Percentiles rank a stretch among this genome's conserved stretches.
Evolutionary conservation across 2,329 filamentous ascomycete genomes (phyloP).

Genomic region (Aspergillus sp.): DNA sequence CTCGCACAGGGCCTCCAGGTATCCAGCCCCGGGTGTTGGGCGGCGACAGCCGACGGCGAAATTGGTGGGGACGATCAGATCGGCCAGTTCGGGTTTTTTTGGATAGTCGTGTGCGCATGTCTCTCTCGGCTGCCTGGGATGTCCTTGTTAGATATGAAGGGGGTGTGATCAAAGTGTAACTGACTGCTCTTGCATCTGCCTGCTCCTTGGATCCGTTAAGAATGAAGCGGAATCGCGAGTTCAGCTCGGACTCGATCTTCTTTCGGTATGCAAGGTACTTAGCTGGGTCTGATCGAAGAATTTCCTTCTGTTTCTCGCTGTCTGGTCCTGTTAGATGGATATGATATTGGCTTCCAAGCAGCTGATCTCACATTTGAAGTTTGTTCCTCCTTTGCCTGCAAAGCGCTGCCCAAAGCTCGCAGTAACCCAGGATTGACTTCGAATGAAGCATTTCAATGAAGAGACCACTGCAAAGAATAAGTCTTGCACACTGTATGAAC

Average conservation of each 20-base stretch:
- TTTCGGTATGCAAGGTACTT: conserved; percentile 27
- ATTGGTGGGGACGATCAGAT: conserved; percentile 35
- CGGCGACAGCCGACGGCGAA: conserved; percentile 44
- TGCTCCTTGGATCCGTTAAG: conserved; percentile 49
- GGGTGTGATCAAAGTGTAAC: neutral
- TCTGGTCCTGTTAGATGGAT: neutral
- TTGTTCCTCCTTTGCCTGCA: conserved; percentile 21
- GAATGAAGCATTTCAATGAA: conserved; percentile 32
- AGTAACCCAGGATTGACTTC: conserved; percentile 12
- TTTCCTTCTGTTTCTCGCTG: conserved; percentile 12
- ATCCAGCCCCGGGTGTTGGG: conserved; percentile 46
- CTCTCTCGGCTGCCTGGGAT: neutral
- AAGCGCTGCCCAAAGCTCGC: conserved; percentile 19
- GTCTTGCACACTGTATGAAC: neutral
- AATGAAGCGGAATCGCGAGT: conserved; percentile 22
- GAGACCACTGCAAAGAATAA: conserved; percentile 17
- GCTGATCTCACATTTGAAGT: conserved; percentile 20
- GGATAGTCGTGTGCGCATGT: conserved; percentile 1
- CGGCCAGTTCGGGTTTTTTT: conserved; percentile 33
- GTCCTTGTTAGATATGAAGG: too few species aligned
- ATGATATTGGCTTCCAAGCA: too few species aligned
- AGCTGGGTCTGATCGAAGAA: conserved; percentile 19
- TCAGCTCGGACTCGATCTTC: conserved; percentile 28
- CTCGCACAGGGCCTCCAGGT: conserved; percentile 61
- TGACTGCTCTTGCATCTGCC: conserved; percentile 33